These are phyloP conservation scores for Corylus avellana DNA, from an alignment of 306 rosid genomes.

Conservation along the genomic window DNA sequence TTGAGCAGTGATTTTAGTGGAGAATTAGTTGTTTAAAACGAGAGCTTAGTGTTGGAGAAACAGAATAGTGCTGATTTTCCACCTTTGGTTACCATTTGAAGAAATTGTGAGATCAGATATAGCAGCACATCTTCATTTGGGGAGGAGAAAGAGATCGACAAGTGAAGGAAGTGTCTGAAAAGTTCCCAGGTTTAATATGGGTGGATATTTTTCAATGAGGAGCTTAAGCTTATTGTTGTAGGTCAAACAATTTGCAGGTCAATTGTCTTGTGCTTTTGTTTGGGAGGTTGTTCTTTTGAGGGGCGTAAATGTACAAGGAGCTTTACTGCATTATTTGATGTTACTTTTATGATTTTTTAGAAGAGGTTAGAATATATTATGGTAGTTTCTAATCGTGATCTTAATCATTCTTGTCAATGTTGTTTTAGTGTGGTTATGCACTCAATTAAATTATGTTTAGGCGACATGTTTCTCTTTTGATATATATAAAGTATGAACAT, in stretches of 20 bases:
- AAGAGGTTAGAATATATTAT: neutral
- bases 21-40: neutral
- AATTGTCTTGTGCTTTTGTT: neutral
- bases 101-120: neutral
- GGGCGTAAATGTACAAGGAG: neutral
- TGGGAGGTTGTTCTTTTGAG: neutral
- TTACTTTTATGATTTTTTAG: neutral
- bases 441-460: neutral
- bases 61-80: neutral
- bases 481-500: neutral
- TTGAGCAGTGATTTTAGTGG: neutral
- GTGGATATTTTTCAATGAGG: neutral
- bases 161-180: neutral
- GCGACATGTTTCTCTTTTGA: neutral
- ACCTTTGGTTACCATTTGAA: neutral
- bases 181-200: neutral
- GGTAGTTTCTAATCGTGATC: neutral
- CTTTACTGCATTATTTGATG: neutral
- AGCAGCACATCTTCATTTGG: too few species aligned
- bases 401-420: neutral
- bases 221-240: neutral
- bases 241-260: neutral
- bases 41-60: neutral
- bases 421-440: neutral
- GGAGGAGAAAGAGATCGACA: neutral